Percentiles rank a stretch among this genome's conserved stretches.
Conservation (phyloP, 305 asterid species). For the Plantago coronopus region DNA sequence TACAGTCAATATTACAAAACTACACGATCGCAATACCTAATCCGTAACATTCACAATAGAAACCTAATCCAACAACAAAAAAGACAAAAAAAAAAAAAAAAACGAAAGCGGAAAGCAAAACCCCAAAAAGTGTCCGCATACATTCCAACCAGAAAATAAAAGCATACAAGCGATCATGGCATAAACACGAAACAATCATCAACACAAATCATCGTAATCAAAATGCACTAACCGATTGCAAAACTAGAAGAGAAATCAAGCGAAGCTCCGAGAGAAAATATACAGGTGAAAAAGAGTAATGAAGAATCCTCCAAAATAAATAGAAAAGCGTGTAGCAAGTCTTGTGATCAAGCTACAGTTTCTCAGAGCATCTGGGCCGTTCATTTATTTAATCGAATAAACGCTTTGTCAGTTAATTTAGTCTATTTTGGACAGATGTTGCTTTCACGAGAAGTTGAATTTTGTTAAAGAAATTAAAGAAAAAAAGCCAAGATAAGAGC, state of each 20-base stretch:
- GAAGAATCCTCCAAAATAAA: neutral
- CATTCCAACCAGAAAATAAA: no score
- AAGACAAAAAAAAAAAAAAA: neutral
- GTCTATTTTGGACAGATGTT: constrained; percentile 25
- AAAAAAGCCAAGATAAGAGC: neutral
- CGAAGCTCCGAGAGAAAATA: neutral
- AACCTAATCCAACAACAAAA: neutral
- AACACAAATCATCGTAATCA: neutral
- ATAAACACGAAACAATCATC: neutral
- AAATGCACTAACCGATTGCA: constrained; percentile 8
- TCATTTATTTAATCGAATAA: neutral
- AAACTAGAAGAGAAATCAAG: neutral
- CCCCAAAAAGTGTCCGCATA: neutral
- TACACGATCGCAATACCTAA: neutral
- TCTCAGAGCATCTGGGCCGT: constrained; percentile 27
- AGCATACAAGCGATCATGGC: neutral
- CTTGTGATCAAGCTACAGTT: constrained; percentile 13
- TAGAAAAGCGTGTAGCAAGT: constrained; percentile 21
- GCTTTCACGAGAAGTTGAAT: constrained; percentile 47
- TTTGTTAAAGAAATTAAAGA: constrained; percentile 10
- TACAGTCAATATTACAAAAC: neutral
- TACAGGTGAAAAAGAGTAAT: neutral
- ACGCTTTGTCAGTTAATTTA: constrained; percentile 16
- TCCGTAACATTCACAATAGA: neutral
- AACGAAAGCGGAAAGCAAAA: no score